Evolutionary conservation across 768 basidiomycete species (phyloP).

Genomic region (Psilocybe tampanensis): DNA sequence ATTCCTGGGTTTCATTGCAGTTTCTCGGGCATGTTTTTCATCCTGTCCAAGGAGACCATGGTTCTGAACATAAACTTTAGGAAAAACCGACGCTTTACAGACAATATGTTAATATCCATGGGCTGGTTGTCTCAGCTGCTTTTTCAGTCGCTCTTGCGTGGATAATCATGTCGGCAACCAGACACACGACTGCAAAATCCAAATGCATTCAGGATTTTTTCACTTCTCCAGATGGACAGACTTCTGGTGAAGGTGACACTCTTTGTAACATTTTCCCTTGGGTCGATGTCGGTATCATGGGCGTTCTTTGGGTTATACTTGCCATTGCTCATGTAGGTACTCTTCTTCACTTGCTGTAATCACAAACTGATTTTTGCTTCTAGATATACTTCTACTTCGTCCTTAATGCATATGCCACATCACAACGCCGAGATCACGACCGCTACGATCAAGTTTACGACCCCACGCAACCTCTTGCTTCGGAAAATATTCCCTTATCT

Average conservation of each 20-base stretch:
- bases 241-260: constrained; percentile 56
- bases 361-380: neutral
- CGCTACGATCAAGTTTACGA: constrained; percentile 78
- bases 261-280: constrained; percentile 92
- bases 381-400: constrained; percentile 54
- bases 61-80: constrained; percentile 33
- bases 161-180: constrained; percentile 77
- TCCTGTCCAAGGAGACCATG: neutral
- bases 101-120: constrained; percentile 71
- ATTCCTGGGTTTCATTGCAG: constrained; percentile 83
- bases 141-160: constrained; percentile 83
- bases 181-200: constrained; percentile 70
- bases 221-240: constrained; percentile 38
- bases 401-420: constrained; percentile 61
- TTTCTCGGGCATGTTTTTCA: constrained; percentile 58
- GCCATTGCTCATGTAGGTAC: constrained; percentile 71
- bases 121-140: constrained; percentile 50
- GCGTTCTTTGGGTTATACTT: constrained; percentile 80
- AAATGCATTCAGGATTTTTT: constrained; percentile 69
- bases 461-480: constrained; percentile 49
- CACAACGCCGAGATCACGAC: constrained; percentile 79
- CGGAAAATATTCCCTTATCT: constrained; percentile 63
- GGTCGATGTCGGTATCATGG: constrained; percentile 93
- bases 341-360: neutral
- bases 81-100: constrained; percentile 68